Conservation (phyloP, 2,329 filamentous ascomycete species). For the Thielaviopsis musarum region DNA sequence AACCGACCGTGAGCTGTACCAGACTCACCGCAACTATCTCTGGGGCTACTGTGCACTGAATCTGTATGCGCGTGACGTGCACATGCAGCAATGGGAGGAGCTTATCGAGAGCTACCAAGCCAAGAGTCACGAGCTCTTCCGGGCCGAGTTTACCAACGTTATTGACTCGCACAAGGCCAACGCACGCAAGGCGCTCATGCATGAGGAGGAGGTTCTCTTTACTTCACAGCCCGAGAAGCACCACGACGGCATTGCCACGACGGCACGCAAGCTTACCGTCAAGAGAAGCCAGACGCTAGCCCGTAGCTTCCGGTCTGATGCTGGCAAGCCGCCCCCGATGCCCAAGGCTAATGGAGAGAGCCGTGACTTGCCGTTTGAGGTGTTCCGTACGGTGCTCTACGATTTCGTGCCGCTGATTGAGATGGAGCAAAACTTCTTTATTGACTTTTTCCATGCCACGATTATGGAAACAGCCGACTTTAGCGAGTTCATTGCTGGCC, state of each 20-base stretch:
- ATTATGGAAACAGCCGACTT: constrained; percentile 72
- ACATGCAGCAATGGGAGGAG: constrained; percentile 63
- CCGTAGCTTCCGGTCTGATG: constrained; percentile 53
- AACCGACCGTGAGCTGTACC: constrained; percentile 59
- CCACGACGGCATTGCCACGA: constrained; percentile 55
- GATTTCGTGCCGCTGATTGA: constrained; percentile 70
- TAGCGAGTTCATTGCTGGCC: constrained; percentile 53
- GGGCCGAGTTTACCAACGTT: constrained; percentile 65
- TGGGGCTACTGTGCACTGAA: constrained; percentile 83
- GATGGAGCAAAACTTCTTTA: constrained; percentile 90
- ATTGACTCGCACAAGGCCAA: constrained; percentile 64
- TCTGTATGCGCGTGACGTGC: constrained; percentile 75
- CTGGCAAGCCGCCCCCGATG: constrained; percentile 33
- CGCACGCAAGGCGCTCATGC: constrained; percentile 55
- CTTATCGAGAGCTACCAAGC: constrained; percentile 68
- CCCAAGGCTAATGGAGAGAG: constrained; percentile 31
- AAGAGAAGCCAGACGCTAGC: constrained; percentile 83
- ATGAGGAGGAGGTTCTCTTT: constrained; percentile 76
- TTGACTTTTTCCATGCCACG: constrained; percentile 94
- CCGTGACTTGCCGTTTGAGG: constrained; percentile 59
- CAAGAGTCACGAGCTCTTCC: constrained; percentile 60
- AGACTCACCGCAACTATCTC: constrained; percentile 50
- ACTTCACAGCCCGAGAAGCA: constrained; percentile 73
- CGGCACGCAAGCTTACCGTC: constrained; percentile 79
- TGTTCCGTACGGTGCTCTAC: constrained; percentile 63